Percentiles rank a stretch among this genome's conserved stretches.
Evolutionary conservation across 2,329 filamentous ascomycete species (phyloP).

Genomic region (Aspergillus sp.): DNA sequence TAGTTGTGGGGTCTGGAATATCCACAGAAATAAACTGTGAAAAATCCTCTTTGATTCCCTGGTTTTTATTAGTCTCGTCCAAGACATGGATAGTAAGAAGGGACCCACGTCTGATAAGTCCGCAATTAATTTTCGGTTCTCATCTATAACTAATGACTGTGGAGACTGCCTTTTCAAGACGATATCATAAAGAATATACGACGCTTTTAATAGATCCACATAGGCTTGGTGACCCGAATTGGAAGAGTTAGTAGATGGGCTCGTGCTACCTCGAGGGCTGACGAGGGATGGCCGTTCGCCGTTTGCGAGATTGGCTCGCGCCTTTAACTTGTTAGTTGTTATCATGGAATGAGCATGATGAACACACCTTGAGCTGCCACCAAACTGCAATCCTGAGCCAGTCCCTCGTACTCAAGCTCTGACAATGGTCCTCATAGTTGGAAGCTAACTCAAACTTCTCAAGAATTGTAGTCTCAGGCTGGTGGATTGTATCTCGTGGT

Average conservation of each 20-base stretch:
- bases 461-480: conserved; percentile 21
- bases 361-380: conserved; percentile 33
- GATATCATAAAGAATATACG: conserved; percentile 33
- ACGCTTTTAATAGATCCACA: conserved; percentile 32
- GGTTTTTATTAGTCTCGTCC: not conserved
- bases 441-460: conserved; percentile 21
- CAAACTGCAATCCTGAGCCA: conserved; percentile 33
- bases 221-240: conserved; percentile 29
- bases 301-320: conserved; percentile 23
- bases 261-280: conserved; percentile 24
- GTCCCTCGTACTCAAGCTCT: conserved; percentile 25
- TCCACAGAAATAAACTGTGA: conserved; percentile 26
- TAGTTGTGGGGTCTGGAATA: conserved; percentile 23
- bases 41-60: conserved; percentile 31
- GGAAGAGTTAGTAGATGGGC: conserved; percentile 22
- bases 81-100: not conserved
- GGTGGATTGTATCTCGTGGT: conserved; percentile 25
- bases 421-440: conserved; percentile 21
- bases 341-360: not conserved
- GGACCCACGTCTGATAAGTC: conserved; percentile 29
- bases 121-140: conserved; percentile 31
- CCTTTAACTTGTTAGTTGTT: conserved; percentile 14
- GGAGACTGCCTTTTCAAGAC: conserved; percentile 25
- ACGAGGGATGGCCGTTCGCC: conserved; percentile 20
- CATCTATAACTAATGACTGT: conserved; percentile 23